Evolutionary conservation across 257 asterid genomes (phyloP).

Genomic region (Asclepias syriaca): DNA sequence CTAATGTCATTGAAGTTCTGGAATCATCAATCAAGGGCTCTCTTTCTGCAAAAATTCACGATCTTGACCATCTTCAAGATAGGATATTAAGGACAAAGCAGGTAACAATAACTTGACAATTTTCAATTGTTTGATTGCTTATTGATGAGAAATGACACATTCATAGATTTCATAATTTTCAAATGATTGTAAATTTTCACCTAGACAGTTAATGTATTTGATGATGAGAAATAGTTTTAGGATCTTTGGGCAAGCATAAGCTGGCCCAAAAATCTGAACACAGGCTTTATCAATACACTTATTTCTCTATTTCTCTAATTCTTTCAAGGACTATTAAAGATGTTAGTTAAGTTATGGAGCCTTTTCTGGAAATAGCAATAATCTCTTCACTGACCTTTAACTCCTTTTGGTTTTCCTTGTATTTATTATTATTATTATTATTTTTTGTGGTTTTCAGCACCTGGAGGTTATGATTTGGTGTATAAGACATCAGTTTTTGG

Average conservation of each 20-base stretch:
- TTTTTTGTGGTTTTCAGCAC: constrained; percentile 50
- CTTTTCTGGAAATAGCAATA: background rate
- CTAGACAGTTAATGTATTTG: background rate
- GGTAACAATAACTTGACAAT: constrained; percentile 32
- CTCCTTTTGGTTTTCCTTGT: background rate
- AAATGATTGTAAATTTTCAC: background rate
- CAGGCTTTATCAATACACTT: background rate
- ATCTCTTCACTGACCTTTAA: background rate
- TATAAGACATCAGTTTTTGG: constrained; percentile 72
- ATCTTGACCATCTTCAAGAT: constrained; percentile 77
- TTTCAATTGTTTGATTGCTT: background rate
- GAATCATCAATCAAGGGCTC: constrained; percentile 84
- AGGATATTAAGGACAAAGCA: constrained; percentile 75
- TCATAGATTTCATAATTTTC: background rate
- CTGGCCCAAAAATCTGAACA: background rate
- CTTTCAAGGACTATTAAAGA: background rate
- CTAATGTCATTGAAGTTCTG: constrained; percentile 70
- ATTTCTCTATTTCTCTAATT: background rate
- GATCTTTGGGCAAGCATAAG: background rate
- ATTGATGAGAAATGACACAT: background rate
- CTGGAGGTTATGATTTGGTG: constrained; percentile 88
- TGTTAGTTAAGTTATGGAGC: background rate
- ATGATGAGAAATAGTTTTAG: background rate
- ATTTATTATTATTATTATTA: too few relatives aligned
- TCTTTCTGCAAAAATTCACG: constrained; percentile 60